Conservation (phyloP, 1,139 yeast genomes). For the Geotrichum aggregatum region DNA sequence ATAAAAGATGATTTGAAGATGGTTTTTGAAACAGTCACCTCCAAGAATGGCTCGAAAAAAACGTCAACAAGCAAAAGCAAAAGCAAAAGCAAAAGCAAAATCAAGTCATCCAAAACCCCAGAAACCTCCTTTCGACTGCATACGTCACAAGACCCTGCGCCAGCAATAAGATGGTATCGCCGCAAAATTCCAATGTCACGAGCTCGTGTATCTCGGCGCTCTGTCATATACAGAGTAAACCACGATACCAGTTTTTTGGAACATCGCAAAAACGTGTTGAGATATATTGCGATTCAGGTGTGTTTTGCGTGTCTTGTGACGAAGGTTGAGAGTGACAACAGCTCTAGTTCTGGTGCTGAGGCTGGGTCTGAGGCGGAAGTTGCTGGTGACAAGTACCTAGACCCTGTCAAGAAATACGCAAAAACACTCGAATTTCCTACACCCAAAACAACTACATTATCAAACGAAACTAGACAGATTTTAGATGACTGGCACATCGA, state of each 20-base stretch:
- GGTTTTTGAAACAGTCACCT: too few relatives aligned
- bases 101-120: too few relatives aligned
- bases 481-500: background rate
- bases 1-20: too few relatives aligned
- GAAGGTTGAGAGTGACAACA: background rate
- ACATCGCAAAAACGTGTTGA: slow-evolving; percentile 1
- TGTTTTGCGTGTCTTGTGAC: background rate
- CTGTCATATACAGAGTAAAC: background rate
- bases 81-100: too few relatives aligned
- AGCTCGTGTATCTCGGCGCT: background rate
- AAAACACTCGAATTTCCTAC: background rate
- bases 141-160: background rate
- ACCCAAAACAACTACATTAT: background rate
- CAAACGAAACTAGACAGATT: background rate
- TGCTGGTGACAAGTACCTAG: background rate
- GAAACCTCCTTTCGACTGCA: background rate
- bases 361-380: background rate
- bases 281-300: slow-evolving; percentile 2
- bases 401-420: background rate
- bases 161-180: slow-evolving; percentile 1
- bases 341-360: background rate
- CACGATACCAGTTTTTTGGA: background rate
- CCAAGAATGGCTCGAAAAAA: too few relatives aligned
- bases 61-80: too few relatives aligned
- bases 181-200: background rate